A percentile compares a stretch with the other conserved stretches of the same genome.
These are phyloP conservation scores for Aspergillus brunneoviolaceus DNA, from an alignment of 2,329 filamentous ascomycete genomes.

Conservation along the genomic window DNA sequence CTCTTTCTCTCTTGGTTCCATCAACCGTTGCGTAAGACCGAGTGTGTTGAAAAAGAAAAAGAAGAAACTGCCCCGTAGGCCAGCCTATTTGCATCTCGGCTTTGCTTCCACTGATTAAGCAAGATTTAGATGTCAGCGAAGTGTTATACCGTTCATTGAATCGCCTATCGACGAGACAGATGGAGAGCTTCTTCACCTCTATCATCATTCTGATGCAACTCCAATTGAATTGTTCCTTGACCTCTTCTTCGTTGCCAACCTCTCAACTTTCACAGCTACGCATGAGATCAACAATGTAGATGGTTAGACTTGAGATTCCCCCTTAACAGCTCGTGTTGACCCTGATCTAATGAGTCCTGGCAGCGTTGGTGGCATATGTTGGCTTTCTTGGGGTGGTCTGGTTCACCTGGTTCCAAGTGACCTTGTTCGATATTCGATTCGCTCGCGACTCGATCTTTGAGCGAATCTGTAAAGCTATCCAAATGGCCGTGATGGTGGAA, in stretches of 20 bases:
- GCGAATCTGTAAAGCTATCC: slow-evolving; percentile 57
- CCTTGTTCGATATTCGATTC: slow-evolving; percentile 66
- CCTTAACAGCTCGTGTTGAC: background rate
- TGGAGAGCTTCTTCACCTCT: slow-evolving; percentile 33
- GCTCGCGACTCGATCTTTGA: slow-evolving; percentile 65
- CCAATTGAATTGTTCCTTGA: slow-evolving; percentile 61
- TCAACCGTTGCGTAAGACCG: slow-evolving; percentile 22
- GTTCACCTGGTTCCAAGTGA: slow-evolving; percentile 67
- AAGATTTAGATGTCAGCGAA: slow-evolving; percentile 12
- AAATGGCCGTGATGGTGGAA: slow-evolving; percentile 65
- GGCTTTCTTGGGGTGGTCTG: slow-evolving; percentile 61
- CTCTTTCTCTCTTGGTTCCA: slow-evolving; percentile 34
- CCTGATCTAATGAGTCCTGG: slow-evolving; percentile 14
- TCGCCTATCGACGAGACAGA: slow-evolving; percentile 33
- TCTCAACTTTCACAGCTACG: slow-evolving; percentile 60
- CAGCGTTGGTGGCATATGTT: slow-evolving; percentile 49
- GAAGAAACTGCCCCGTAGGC: slow-evolving; percentile 24
- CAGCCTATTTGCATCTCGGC: background rate
- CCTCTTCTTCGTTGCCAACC: slow-evolving; percentile 63
- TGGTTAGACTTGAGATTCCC: slow-evolving; percentile 25
- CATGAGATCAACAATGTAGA: slow-evolving; percentile 55
- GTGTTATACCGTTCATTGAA: slow-evolving; percentile 34
- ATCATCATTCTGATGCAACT: slow-evolving; percentile 51
- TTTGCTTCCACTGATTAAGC: slow-evolving; percentile 5
- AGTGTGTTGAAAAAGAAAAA: slow-evolving; percentile 8